These are phyloP conservation scores for Cydonia oblonga DNA, from an alignment of 331 rosid genomes.

Conservation along the genomic window DNA sequence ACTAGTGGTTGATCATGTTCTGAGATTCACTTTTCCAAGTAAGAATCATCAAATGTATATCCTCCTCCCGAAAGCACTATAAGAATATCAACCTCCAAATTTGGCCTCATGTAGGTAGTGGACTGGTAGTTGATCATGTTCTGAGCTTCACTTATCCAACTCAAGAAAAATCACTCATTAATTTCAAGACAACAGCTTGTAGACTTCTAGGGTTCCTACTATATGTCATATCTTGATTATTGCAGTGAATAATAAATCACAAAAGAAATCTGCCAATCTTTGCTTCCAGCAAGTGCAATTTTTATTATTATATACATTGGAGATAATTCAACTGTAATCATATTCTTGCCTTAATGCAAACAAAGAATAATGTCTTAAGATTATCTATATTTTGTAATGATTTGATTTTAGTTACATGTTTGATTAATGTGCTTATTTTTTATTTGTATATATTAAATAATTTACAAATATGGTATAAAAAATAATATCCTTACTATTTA, in stretches of 20 bases:
- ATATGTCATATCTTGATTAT: background rate
- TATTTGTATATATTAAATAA: too few species aligned
- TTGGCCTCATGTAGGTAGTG: background rate
- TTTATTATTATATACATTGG: background rate
- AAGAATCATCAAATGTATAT: too few species aligned
- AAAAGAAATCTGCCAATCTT: background rate
- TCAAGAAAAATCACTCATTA: background rate
- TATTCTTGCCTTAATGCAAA: background rate
- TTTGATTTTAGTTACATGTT: too few species aligned
- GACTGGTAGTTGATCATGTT: background rate
- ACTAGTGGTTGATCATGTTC: too few species aligned
- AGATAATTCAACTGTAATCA: background rate
- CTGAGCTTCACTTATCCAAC: background rate
- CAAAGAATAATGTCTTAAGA: background rate
- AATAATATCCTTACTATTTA: too few species aligned
- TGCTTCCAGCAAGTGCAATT: background rate
- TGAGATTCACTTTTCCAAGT: too few species aligned
- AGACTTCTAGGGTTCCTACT: background rate
- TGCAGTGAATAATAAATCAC: background rate
- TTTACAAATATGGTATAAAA: too few species aligned
- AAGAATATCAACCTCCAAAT: background rate
- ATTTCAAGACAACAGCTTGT: background rate
- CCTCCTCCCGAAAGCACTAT: too few species aligned
- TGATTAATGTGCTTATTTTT: too few species aligned
- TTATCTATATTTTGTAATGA: too few species aligned